Conservation (phyloP, 805 yeast species). For the Candida patagonica region DNA sequence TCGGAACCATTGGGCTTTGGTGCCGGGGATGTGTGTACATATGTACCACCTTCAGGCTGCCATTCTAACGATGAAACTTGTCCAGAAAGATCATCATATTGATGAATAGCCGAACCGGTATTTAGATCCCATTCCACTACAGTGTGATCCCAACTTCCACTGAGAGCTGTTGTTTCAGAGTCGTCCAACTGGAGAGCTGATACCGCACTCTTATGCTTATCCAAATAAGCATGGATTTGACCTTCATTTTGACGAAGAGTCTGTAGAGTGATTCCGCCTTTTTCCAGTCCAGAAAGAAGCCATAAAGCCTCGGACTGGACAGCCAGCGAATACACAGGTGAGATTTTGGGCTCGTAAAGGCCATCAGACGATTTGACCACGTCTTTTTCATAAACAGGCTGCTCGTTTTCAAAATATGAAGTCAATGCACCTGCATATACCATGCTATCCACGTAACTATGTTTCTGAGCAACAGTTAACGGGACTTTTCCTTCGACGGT, state of each 20-base stretch:
- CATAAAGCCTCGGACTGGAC: conserved; percentile 77
- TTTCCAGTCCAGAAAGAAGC: conserved; percentile 67
- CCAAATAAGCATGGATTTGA: conserved; percentile 63
- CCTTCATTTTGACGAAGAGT: conserved; percentile 82
- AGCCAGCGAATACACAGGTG: conserved; percentile 84
- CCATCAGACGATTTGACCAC: conserved; percentile 30
- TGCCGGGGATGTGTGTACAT: conserved; percentile 17
- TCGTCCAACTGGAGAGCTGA: conserved; percentile 58
- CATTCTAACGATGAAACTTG: conserved; percentile 72
- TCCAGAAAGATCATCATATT: conserved; percentile 54
- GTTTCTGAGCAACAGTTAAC: conserved; percentile 83
- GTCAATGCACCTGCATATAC: conserved; percentile 73
- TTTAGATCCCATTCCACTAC: conserved; percentile 80
- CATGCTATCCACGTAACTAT: conserved; percentile 77
- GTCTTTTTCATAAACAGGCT: conserved; percentile 51
- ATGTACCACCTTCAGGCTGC: conserved; percentile 28
- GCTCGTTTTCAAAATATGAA: conserved; percentile 95
- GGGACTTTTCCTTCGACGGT: conserved; percentile 83
- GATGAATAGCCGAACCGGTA: conserved; percentile 46
- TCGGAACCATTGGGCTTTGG: conserved; percentile 10
- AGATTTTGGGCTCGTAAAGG: conserved; percentile 35
- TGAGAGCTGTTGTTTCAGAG: conserved; percentile 53
- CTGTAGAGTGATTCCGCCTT: conserved; percentile 81
- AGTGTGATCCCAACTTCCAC: conserved; percentile 87
- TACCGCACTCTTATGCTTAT: conserved; percentile 63